Percentiles rank a stretch among this genome's conserved stretches.
These are phyloP conservation scores for Coniferiporia sulphurascens DNA, from an alignment of 1,284 basidiomycete genomes.

Conservation along the genomic window DNA sequence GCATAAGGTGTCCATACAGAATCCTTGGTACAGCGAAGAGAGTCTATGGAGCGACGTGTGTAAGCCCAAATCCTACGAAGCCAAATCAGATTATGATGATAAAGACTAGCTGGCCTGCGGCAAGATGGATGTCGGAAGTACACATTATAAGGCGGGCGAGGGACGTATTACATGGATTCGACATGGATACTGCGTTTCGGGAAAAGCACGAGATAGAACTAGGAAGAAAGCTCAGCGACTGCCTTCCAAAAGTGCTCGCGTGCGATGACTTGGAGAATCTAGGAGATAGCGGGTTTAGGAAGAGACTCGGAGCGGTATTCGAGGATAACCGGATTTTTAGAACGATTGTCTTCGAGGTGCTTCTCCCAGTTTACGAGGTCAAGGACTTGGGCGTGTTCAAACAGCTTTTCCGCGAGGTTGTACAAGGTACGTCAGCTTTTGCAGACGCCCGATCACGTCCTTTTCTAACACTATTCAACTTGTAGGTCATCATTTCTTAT, in stretches of 20 bases:
- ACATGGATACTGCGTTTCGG: not conserved
- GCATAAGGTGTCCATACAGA: not conserved
- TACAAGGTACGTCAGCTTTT: not conserved
- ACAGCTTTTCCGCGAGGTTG: not conserved
- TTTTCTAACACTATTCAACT: not conserved
- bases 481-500: constrained; percentile 6
- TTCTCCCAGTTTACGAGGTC: not conserved
- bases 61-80: not conserved
- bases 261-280: not conserved
- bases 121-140: not conserved
- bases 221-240: not conserved
- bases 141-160: not conserved
- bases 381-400: not conserved
- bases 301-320: not conserved
- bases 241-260: not conserved
- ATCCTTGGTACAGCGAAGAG: not conserved
- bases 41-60: not conserved
- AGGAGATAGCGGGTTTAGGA: not conserved
- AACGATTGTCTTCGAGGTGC: not conserved
- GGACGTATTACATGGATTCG: not conserved
- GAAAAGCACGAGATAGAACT: not conserved
- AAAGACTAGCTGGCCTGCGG: not conserved
- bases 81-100: not conserved
- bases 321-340: not conserved
- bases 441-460: not conserved